Evolutionary conservation across 352 stramenopile species (phyloP), one percentile per base, ranked within the genome.

Genomic region (Phytophthora sansomeana): DNA sequence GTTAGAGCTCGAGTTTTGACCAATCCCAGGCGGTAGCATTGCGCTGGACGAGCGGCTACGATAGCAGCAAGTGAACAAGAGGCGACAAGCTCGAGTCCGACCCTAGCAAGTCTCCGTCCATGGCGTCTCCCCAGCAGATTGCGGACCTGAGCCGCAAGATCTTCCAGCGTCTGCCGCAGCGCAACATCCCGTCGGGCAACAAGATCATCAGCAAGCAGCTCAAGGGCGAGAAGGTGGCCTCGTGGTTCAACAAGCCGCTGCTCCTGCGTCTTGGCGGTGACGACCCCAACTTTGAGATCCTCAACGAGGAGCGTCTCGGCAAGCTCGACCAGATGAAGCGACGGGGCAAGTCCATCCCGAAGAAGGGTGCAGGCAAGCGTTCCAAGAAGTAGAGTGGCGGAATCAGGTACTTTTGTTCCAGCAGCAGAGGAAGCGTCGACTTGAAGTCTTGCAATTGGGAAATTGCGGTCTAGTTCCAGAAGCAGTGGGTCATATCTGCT

Each of bases 191-290:
- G 60, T 94, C 87, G 44, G 87, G 87, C 68, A 96, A 94, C 75
- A 96, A 96, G 75, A 80, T 96, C 39, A 93, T 96, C 74, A 93
- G 84, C 73, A 93, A 93, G 79, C 84, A 94, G 77, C 80, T 96
- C 42, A 91, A 91, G 77, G 87, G 87, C 49, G 87, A 96, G 35
- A 94, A 92, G 74, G 74, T 96, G 10, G 87, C 81, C 26, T 89
- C 80, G 50, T 96, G 87, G 87, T 96, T 96, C 72, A 87, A 90
- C 66, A 96, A 96, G 75, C 87, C 87, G 28, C 72, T 96, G 28
- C 59, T 74, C 48, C 64, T 92, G 67, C 82, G 84, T 72, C 71
- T 94, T 17, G 85, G 85, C 66, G 80, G 85, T 48, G 83, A 96
- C 69, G 87, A 93, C 77, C 85, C 87, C 35, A 92, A 91, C 80